Conservation (phyloP, 305 asterid species). For the Petunia hybrid region DNA sequence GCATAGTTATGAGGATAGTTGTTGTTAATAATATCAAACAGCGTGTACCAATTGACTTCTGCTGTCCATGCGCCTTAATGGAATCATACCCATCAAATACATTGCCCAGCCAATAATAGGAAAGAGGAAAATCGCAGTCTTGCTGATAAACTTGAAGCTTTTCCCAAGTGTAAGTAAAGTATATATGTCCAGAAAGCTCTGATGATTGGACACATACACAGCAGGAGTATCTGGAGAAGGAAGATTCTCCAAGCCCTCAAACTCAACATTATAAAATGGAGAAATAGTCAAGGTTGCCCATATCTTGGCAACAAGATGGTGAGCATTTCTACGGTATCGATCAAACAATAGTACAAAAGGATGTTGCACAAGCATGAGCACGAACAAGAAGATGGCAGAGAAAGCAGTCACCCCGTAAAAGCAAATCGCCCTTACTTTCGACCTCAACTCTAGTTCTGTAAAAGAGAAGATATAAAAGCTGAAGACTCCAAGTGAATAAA, state of each 20-base stretch:
- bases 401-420: conserved; percentile 72
- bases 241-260: conserved; percentile 84
- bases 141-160: conserved; percentile 96
- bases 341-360: conserved; percentile 87
- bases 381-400: conserved; percentile 68
- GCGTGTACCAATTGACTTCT: conserved; percentile 84
- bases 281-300: conserved; percentile 81
- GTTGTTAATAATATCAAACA: conserved; percentile 30
- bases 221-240: conserved; percentile 79
- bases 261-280: conserved; percentile 76
- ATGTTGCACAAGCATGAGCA: conserved; percentile 80
- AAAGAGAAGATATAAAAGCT: conserved; percentile 37
- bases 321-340: conserved; percentile 77
- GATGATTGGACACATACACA: conserved; percentile 94
- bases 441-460: conserved; percentile 63
- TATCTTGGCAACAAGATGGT: conserved; percentile 70
- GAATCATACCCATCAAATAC: conserved; percentile 88
- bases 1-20: neutral
- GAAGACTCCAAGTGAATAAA: conserved; percentile 26
- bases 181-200: conserved; percentile 92
- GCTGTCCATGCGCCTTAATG: conserved; percentile 97
- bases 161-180: conserved; percentile 89
- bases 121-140: conserved; percentile 84
- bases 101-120: conserved; percentile 99
- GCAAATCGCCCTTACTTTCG: conserved; percentile 82